These are phyloP conservation scores for Canariomyces notabilis DNA, from an alignment of 2,329 filamentous ascomycete species.

Conservation along the genomic window DNA sequence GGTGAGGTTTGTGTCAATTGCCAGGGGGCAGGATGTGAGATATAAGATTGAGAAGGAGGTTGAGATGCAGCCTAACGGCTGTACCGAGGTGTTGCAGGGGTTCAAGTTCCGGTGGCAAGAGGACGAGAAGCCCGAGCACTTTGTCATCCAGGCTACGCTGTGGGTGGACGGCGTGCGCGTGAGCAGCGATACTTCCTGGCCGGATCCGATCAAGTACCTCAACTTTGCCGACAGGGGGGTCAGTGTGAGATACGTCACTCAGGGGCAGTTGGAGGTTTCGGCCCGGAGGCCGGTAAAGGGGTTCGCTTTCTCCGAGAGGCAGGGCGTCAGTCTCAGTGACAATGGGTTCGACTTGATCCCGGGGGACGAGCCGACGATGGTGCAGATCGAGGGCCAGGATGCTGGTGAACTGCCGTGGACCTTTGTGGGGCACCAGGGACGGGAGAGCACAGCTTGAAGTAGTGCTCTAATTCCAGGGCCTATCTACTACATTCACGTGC, in stretches of 20 bases:
- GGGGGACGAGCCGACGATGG: constrained; percentile 29
- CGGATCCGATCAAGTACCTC: constrained; percentile 58
- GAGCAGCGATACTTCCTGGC: constrained; percentile 52
- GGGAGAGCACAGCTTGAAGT: not conserved
- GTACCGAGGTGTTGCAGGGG: constrained; percentile 36
- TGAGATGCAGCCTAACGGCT: constrained; percentile 33
- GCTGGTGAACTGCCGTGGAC: constrained; percentile 13
- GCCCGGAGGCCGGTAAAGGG: constrained; percentile 50
- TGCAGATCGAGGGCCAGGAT: constrained; percentile 23
- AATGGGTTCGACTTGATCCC: constrained; percentile 57
- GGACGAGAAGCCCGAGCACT: constrained; percentile 17
- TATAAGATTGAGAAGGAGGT: constrained; percentile 24
- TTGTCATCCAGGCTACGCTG: constrained; percentile 37
- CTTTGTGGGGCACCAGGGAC: constrained; percentile 16
- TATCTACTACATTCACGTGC: not conserved
- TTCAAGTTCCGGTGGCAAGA: constrained; percentile 26
- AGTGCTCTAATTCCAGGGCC: too few species aligned
- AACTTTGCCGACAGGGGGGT: constrained; percentile 43
- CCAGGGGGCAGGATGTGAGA: constrained; percentile 34
- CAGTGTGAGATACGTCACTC: constrained; percentile 26
- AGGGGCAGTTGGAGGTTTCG: constrained; percentile 28
- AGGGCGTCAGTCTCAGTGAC: constrained; percentile 45
- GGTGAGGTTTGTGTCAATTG: constrained; percentile 39
- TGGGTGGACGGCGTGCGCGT: constrained; percentile 35
- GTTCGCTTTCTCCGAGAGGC: constrained; percentile 47